Evolutionary conservation across 1,139 yeast species (phyloP).

Genomic region (Sporopachydermia cereana): DNA sequence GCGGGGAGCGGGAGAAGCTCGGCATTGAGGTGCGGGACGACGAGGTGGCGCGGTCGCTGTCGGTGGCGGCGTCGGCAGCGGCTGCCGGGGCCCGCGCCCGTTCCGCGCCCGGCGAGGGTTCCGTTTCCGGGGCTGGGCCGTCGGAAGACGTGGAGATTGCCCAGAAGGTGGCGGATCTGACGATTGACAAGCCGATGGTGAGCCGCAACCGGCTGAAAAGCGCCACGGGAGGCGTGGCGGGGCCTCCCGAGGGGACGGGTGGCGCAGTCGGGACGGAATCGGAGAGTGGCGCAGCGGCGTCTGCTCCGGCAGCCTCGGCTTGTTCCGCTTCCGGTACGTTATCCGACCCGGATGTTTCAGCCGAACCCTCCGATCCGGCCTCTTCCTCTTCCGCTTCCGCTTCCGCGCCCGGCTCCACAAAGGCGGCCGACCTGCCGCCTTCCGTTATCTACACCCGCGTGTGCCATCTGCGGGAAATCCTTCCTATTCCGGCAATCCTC

Average conservation of each 20-base stretch:
- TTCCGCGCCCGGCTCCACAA: too few relatives aligned
- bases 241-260: too few relatives aligned
- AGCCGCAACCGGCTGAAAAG: conserved; percentile 17
- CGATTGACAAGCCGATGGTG: conserved; percentile 40
- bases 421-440: conserved; percentile 21
- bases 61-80: conserved; percentile 8
- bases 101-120: neutral
- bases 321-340: neutral
- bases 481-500: conserved; percentile 66
- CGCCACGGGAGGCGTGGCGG: neutral
- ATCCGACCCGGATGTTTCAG: neutral
- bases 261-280: neutral
- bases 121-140: neutral
- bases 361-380: neutral
- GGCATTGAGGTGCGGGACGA: conserved; percentile 7
- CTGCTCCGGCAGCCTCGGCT: neutral
- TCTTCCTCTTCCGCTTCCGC: neutral
- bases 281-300: neutral
- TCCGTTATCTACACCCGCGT: conserved; percentile 65
- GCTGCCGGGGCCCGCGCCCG: neutral
- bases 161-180: conserved; percentile 12
- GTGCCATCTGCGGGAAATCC: conserved; percentile 60
- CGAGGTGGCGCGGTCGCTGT: neutral
- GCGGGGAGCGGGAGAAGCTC: conserved; percentile 8
- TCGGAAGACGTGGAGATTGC: neutral